phyloP scores from a whole-genome alignment of 1,284 basidiomycete species.

The Stereum hirsutum region DNA sequence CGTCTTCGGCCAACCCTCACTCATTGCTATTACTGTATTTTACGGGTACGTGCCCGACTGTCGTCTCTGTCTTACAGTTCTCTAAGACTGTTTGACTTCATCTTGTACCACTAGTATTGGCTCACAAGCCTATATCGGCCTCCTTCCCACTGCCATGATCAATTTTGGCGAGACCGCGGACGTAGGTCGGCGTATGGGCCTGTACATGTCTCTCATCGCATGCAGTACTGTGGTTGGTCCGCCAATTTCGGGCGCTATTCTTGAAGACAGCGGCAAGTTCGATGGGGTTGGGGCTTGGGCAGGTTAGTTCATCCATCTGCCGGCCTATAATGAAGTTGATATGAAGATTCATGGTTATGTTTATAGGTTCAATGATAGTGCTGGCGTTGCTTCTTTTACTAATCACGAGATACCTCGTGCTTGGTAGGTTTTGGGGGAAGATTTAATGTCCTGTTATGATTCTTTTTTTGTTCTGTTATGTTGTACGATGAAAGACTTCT shows the following conservation, averaged over 20 bases:
- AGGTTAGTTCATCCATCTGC: slow-evolving; percentile 22
- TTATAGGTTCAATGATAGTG: slow-evolving; percentile 10
- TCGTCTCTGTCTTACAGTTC: neutral
- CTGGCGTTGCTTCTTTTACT: slow-evolving; percentile 8
- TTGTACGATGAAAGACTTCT: too few relatives aligned
- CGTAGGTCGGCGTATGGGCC: slow-evolving; percentile 49
- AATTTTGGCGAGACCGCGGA: slow-evolving; percentile 50
- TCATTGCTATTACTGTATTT: slow-evolving; percentile 37
- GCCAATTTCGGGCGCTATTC: slow-evolving; percentile 51
- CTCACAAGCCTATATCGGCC: slow-evolving; percentile 47
- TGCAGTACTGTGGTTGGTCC: slow-evolving; percentile 41
- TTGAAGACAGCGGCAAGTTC: slow-evolving; percentile 32
- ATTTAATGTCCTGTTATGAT: too few relatives aligned
- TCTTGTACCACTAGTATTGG: slow-evolving; percentile 37
- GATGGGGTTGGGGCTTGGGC: slow-evolving; percentile 52
- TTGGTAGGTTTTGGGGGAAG: slow-evolving; percentile 7
- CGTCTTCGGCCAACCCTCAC: slow-evolving; percentile 26
- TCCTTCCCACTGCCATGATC: slow-evolving; percentile 46
- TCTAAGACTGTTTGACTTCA: neutral
- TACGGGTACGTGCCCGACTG: slow-evolving; percentile 33
- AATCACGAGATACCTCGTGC: slow-evolving; percentile 7
- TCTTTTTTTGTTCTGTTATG: too few relatives aligned
- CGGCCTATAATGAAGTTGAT: neutral
- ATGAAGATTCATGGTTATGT: neutral
- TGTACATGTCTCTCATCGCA: slow-evolving; percentile 42